Conservation (phyloP, 768 basidiomycete species). For the Hygrophoropsis aurantiaca region DNA sequence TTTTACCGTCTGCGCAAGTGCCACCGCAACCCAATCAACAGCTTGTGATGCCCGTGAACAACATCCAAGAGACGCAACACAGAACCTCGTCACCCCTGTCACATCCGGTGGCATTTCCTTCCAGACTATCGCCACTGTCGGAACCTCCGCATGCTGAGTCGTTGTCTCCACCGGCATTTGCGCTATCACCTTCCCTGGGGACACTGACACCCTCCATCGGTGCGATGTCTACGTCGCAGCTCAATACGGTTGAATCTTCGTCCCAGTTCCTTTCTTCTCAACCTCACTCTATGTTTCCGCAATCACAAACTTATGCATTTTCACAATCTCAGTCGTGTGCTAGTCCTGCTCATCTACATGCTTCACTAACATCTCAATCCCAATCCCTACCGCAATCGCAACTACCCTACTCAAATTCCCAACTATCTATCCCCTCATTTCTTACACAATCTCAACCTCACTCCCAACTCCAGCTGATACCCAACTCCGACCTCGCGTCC, state of each 20-base stretch:
- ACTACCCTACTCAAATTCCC: conserved; percentile 9
- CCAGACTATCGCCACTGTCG: too few relatives aligned
- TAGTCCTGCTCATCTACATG: too few relatives aligned
- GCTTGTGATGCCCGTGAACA: too few relatives aligned
- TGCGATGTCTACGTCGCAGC: too few relatives aligned
- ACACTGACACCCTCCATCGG: too few relatives aligned
- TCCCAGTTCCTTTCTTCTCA: conserved; percentile 7
- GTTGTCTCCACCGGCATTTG: too few relatives aligned
- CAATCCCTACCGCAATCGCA: conserved; percentile 4
- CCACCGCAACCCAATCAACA: background rate
- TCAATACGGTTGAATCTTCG: too few relatives aligned
- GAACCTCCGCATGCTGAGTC: too few relatives aligned
- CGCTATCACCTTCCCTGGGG: too few relatives aligned
- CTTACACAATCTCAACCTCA: conserved; percentile 15
- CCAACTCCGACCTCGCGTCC: background rate
- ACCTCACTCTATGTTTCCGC: background rate
- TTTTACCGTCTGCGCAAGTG: background rate
- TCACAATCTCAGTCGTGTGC: conserved; percentile 1
- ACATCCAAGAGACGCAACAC: too few relatives aligned
- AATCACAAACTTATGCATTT: conserved; percentile 8
- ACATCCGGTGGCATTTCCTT: too few relatives aligned
- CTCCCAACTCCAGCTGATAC: conserved; percentile 16
- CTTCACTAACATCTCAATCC: background rate
- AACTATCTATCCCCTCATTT: conserved; percentile 17
- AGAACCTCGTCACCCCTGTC: too few relatives aligned